These are phyloP conservation scores for Fusarium sacchari DNA, from an alignment of 2,329 filamentous ascomycete species.

Conservation along the genomic window DNA sequence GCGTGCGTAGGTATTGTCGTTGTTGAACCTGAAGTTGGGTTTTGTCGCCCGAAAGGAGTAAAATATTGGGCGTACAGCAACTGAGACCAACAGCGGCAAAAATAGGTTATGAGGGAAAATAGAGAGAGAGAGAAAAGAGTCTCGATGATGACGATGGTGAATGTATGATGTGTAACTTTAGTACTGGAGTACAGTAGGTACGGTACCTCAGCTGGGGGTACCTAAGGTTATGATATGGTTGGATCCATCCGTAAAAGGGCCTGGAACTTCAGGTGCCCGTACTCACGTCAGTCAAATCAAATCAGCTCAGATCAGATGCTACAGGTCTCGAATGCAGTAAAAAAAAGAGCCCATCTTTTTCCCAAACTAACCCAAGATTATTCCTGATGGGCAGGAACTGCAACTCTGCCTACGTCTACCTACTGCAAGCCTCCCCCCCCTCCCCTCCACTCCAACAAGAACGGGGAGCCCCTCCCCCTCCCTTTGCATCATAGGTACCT, in stretches of 20 bases:
- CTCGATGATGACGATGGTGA: slow-evolving; percentile 28
- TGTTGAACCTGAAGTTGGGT: slow-evolving; percentile 12
- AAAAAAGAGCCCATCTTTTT: neutral
- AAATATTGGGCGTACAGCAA: slow-evolving; percentile 11
- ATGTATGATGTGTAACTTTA: slow-evolving; percentile 33
- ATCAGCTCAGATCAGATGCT: neutral
- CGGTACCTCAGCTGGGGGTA: neutral
- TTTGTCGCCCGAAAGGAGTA: neutral
- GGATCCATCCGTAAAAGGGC: neutral
- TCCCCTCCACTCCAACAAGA: slow-evolving; percentile 14
- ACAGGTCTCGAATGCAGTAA: slow-evolving; percentile 8
- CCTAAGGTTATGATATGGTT: no score
- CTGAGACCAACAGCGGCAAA: slow-evolving; percentile 13
- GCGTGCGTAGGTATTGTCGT: neutral
- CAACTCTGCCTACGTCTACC: neutral
- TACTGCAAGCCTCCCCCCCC: neutral
- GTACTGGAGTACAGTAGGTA: neutral
- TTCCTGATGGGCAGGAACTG: neutral
- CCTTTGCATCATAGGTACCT: slow-evolving; percentile 45
- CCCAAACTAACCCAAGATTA: neutral
- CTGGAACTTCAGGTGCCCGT: slow-evolving; percentile 31
- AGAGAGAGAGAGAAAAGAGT: slow-evolving; percentile 8
- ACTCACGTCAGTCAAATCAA: slow-evolving; percentile 10
- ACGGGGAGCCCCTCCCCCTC: slow-evolving; percentile 33
- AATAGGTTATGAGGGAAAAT: neutral